A percentile compares a stretch with the other conserved stretches of the same genome.
phyloP scores from a whole-genome alignment of 805 yeast species.

The Starmerella bacillaris region DNA sequence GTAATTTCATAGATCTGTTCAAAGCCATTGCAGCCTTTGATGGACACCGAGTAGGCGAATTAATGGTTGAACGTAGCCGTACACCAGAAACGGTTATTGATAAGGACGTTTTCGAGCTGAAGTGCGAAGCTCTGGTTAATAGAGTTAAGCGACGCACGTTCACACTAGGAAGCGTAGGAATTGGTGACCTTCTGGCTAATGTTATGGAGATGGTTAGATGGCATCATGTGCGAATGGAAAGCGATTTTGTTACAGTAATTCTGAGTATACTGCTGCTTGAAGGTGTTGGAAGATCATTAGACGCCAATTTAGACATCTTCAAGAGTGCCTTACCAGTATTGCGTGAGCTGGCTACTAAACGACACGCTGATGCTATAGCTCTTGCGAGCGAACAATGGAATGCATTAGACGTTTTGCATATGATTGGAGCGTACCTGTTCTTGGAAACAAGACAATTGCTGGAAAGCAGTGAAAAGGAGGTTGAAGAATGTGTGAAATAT shows the following conservation, averaged over 20 bases:
- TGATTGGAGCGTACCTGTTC: constrained; percentile 83
- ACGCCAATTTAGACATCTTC: constrained; percentile 82
- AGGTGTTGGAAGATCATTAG: constrained; percentile 88
- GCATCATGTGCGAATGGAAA: constrained; percentile 96
- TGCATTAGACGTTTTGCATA: constrained; percentile 38
- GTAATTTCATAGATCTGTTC: constrained; percentile 76
- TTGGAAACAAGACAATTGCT: constrained; percentile 76
- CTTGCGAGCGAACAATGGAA: constrained; percentile 30
- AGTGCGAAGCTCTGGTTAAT: constrained; percentile 68
- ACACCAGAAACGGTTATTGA: constrained; percentile 86
- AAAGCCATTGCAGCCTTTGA: constrained; percentile 78
- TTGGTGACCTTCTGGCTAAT: constrained; percentile 76
- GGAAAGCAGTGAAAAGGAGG: constrained; percentile 62
- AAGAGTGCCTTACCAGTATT: constrained; percentile 81
- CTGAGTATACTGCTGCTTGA: constrained; percentile 80
- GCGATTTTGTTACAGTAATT: constrained; percentile 89
- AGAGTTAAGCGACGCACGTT: constrained; percentile 75
- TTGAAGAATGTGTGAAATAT: constrained; percentile 36
- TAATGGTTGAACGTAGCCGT: constrained; percentile 85
- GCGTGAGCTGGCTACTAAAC: constrained; percentile 42
- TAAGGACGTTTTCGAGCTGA: constrained; percentile 67
- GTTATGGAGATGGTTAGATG: constrained; percentile 78
- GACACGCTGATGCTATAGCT: constrained; percentile 23
- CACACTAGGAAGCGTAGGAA: constrained; percentile 76
- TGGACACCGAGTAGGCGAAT: constrained; percentile 85